Evolutionary conservation across 257 asterid species (phyloP), one percentile per base, ranked within the genome.

Genomic region (Scutellaria barbata): DNA sequence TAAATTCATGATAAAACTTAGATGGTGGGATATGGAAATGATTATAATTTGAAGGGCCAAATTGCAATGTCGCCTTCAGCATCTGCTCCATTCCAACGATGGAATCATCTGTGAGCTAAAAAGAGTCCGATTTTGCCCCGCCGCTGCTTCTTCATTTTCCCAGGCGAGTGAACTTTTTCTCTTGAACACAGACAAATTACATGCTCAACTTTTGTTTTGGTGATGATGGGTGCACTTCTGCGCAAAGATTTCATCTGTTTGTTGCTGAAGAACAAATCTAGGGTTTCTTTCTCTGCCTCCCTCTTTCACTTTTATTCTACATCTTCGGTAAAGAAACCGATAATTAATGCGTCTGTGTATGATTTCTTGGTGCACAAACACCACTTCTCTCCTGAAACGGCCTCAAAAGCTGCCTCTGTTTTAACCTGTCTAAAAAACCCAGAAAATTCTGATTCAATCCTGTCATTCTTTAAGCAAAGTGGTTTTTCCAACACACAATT

Each of bases 401-500:
- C 77, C 58, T 22, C 71, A 17, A 25, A 55, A 47, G 79, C 42
- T 46, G 74, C 81, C 60, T 64, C 78, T 14, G 54, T 40, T 10
- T 12, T 57, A 35, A 4, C 62, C 60, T 42, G 1, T 25, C 5
- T 73, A 7, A 75, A 43, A 40, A 33, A 46, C 40, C 76, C 72
- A 5, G 55, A 66, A 66, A 57, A 46, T 3, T 66, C 73, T 4
- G 68, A 74, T 66, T 35, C 68, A 40, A 46, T 75, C 2, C 16
- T 81, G 0, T 52, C 78, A 7, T 81, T 71, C 68, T 18, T 81
- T 8, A 74, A 77, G 66, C 67, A 66, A 13, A 65, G 10, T 52
- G 83, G 81, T 1, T 79, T 84, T 42, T 77, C 85, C 0, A 48
- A 46, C 41, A 39, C 73, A 63, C 83, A 84, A 14, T 56, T 84